phyloP scores from a whole-genome alignment of 192 early-diverging fungal species.

The Coemansia sp. region DNA sequence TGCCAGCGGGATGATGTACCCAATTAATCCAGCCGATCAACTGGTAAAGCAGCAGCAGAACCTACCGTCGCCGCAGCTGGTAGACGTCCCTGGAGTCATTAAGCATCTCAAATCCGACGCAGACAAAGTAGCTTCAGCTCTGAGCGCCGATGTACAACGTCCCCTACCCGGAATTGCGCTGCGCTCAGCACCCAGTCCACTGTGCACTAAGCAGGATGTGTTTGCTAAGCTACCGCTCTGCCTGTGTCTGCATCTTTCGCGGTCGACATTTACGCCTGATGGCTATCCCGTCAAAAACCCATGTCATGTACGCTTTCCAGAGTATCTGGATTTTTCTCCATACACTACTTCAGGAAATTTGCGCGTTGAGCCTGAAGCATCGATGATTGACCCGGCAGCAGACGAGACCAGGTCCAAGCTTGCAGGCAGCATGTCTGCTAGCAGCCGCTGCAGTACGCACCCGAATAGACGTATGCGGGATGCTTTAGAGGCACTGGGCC shows the following conservation, averaged over 20 bases:
- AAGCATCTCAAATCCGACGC: slow-evolving; percentile 29
- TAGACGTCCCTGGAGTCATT: slow-evolving; percentile 38
- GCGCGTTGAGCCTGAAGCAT: slow-evolving; percentile 56
- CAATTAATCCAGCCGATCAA: slow-evolving; percentile 40
- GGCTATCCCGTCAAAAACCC: slow-evolving; percentile 79
- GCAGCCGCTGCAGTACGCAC: slow-evolving; percentile 3
- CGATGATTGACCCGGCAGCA: slow-evolving; percentile 45
- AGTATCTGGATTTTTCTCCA: slow-evolving; percentile 71
- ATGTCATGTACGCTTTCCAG: slow-evolving; percentile 76
- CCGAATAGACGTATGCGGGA: slow-evolving; percentile 28
- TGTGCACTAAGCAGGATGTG: slow-evolving; percentile 74
- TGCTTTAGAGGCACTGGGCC: slow-evolving; percentile 35
- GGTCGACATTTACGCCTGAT: slow-evolving; percentile 70
- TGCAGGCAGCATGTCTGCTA: background rate
- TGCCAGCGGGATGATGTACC: slow-evolving; percentile 13
- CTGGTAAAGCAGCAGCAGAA: slow-evolving; percentile 19
- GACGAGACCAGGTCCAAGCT: background rate
- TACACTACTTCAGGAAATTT: slow-evolving; percentile 66
- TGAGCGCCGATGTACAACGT: slow-evolving; percentile 52
- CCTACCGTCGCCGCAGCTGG: slow-evolving; percentile 36
- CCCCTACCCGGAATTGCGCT: slow-evolving; percentile 47
- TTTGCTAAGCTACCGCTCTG: slow-evolving; percentile 74
- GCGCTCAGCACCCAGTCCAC: slow-evolving; percentile 44
- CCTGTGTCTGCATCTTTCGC: slow-evolving; percentile 82
- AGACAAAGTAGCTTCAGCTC: slow-evolving; percentile 36